Conservation (phyloP, 2,329 filamentous ascomycete genomes). For the Chaetomiaceae sp. region DNA sequence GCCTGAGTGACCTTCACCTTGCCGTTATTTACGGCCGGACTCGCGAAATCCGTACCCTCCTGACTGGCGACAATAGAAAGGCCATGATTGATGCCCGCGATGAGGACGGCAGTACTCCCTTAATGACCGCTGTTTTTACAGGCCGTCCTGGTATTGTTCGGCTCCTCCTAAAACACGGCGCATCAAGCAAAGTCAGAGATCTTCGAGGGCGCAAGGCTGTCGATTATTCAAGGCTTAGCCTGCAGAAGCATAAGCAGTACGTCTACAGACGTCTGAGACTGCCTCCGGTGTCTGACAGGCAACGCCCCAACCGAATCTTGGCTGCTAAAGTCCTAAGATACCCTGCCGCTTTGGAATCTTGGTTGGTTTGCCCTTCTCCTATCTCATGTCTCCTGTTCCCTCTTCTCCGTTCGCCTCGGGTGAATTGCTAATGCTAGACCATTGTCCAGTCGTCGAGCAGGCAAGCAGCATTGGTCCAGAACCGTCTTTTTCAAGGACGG, state of each 20-base stretch:
- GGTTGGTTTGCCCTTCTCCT: not conserved
- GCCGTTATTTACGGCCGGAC: not conserved
- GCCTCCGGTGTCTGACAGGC: not conserved
- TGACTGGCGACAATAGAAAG: not conserved
- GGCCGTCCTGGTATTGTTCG: constrained; percentile 4
- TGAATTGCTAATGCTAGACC: not conserved
- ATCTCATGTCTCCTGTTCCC: not conserved
- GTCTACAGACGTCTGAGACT: constrained; percentile 7
- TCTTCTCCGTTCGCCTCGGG: not conserved
- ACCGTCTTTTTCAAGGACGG: constrained; percentile 3
- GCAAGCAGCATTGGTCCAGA: not conserved
- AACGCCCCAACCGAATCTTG: not conserved
- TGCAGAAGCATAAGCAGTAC: not conserved
- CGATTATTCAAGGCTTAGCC: not conserved
- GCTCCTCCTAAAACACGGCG: constrained; percentile 6
- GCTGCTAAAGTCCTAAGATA: constrained; percentile 5
- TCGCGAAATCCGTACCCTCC: not conserved
- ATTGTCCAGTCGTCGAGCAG: not conserved
- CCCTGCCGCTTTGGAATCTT: constrained; percentile 6
- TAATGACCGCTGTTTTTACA: constrained; percentile 18
- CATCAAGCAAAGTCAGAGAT: constrained; percentile 5
- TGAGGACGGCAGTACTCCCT: not conserved
- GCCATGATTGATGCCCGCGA: not conserved
- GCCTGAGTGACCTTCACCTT: constrained; percentile 5
- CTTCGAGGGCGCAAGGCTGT: not conserved